Conservation (phyloP, 208 protist genomes). For the Leishmania gerbilli region DNA sequence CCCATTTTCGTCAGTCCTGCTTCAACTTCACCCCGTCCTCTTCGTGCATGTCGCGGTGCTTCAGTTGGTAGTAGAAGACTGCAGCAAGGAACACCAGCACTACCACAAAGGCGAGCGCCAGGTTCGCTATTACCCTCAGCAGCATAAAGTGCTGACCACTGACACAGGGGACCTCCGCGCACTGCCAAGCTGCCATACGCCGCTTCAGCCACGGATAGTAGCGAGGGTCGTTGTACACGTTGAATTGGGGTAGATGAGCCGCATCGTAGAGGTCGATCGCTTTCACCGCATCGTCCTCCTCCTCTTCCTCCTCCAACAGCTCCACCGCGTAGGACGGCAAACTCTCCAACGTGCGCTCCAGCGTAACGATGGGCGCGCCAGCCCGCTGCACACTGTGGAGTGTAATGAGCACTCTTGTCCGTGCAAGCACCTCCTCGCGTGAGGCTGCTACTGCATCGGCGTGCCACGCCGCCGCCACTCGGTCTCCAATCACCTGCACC, state of each 20-base stretch:
- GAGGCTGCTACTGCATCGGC: neutral
- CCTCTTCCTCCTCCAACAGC: conserved; percentile 3
- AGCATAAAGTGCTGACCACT: conserved; percentile 35
- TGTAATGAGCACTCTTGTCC: conserved; percentile 22
- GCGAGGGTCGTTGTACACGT: conserved; percentile 36
- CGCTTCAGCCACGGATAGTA: conserved; percentile 46
- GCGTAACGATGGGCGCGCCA: conserved; percentile 10
- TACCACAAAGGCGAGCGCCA: conserved; percentile 19
- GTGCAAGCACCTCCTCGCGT: conserved; percentile 11
- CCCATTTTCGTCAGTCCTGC: conserved; percentile 18
- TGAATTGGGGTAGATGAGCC: conserved; percentile 29
- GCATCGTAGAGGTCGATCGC: conserved; percentile 22
- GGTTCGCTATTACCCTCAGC: conserved; percentile 19
- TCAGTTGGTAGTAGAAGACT: conserved; percentile 16
- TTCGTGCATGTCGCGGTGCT: conserved; percentile 13
- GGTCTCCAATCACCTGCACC: conserved; percentile 22
- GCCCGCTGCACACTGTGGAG: conserved; percentile 14
- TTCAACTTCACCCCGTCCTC: conserved; percentile 30
- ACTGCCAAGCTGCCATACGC: conserved; percentile 24
- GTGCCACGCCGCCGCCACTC: neutral
- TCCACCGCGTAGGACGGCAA: conserved; percentile 32
- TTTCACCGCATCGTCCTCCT: neutral
- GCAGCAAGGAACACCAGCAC: conserved; percentile 13
- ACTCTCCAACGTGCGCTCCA: conserved; percentile 15
- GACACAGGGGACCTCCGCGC: conserved; percentile 38